A percentile compares a stretch with the other conserved stretches of the same genome.
Evolutionary conservation across 192 early-diverging fungal genomes (phyloP).

Genomic region (Backusella tuberculispora): DNA sequence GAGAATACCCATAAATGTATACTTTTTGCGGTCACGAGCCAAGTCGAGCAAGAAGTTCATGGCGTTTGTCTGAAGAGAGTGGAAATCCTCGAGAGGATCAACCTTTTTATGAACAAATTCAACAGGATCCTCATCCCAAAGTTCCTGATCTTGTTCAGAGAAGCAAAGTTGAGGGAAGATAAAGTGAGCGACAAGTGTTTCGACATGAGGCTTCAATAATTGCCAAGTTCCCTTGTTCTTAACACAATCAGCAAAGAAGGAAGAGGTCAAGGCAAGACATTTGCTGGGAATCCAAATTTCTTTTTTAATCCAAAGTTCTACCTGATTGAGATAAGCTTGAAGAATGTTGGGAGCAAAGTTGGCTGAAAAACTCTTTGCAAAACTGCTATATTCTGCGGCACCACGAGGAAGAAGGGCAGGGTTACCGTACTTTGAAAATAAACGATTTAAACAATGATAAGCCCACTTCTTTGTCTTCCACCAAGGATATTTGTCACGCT

Average conservation of each 20-base stretch:
- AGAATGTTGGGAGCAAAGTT: conserved; percentile 93
- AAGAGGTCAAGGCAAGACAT: conserved; percentile 68
- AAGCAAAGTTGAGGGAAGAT: conserved; percentile 95
- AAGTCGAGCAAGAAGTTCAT: conserved; percentile 79
- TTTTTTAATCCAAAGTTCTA: conserved; percentile 73
- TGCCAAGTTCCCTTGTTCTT: conserved; percentile 91
- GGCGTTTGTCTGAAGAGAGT: conserved; percentile 72
- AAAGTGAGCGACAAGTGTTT: conserved; percentile 82
- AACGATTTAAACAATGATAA: conserved; percentile 82
- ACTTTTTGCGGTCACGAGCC: conserved; percentile 76
- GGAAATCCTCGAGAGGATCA: conserved; percentile 86
- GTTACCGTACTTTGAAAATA: conserved; percentile 78
- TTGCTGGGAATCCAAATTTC: conserved; percentile 77
- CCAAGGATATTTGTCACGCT: conserved; percentile 81
- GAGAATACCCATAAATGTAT: conserved; percentile 81
- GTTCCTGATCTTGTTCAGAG: conserved; percentile 77
- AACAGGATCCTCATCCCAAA: conserved; percentile 92
- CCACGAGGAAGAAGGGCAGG: conserved; percentile 62
- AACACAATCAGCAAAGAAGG: conserved; percentile 83
- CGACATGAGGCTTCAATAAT: conserved; percentile 84
- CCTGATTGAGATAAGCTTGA: conserved; percentile 81
- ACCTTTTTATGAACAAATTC: conserved; percentile 88
- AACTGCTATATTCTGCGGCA: conserved; percentile 54
- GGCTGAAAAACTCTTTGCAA: conserved; percentile 83
- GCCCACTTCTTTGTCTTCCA: conserved; percentile 98